Percentiles rank a stretch among this genome's conserved stretches.
These are phyloP conservation scores for Actinidia chinensis DNA, from an alignment of 179 eudicot genomes.

Conservation along the genomic window DNA sequence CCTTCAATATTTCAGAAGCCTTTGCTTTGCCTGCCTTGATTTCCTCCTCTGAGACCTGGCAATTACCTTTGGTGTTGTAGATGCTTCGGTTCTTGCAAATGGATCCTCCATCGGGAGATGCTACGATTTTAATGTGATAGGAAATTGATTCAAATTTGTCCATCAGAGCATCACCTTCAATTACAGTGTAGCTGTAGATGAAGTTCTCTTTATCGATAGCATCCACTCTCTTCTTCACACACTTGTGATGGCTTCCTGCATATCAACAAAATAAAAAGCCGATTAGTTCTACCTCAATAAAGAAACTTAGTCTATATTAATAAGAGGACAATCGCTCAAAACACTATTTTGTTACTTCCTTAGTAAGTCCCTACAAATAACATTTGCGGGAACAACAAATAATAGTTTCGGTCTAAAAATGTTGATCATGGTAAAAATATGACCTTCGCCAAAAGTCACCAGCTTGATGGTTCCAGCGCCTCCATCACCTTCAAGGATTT, in stretches of 20 bases:
- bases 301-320: no score
- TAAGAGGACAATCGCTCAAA: no score
- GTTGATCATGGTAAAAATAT: no score
- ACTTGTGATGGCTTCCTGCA: slow-evolving; percentile 24
- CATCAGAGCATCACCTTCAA: slow-evolving; percentile 26
- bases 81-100: slow-evolving; percentile 22
- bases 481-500: slow-evolving; percentile 32
- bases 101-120: slow-evolving; percentile 22
- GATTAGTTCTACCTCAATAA: no score
- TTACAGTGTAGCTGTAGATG: slow-evolving; percentile 22
- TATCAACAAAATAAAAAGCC: not conserved
- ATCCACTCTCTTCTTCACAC: slow-evolving; percentile 26
- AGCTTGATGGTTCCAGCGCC: slow-evolving; percentile 31
- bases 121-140: slow-evolving; percentile 23
- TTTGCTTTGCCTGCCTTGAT: slow-evolving; percentile 19
- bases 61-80: slow-evolving; percentile 21
- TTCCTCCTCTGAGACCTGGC: slow-evolving; percentile 21
- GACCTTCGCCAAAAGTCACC: slow-evolving; percentile 32
- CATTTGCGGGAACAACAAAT: no score
- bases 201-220: slow-evolving; percentile 20
- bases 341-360: no score
- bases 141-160: slow-evolving; percentile 23
- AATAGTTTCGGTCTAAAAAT: no score
- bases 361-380: no score
- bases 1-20: slow-evolving; percentile 17